These are phyloP conservation scores for Beta corolliflora DNA, from an alignment of 179 eudicot genomes.

Conservation along the genomic window DNA sequence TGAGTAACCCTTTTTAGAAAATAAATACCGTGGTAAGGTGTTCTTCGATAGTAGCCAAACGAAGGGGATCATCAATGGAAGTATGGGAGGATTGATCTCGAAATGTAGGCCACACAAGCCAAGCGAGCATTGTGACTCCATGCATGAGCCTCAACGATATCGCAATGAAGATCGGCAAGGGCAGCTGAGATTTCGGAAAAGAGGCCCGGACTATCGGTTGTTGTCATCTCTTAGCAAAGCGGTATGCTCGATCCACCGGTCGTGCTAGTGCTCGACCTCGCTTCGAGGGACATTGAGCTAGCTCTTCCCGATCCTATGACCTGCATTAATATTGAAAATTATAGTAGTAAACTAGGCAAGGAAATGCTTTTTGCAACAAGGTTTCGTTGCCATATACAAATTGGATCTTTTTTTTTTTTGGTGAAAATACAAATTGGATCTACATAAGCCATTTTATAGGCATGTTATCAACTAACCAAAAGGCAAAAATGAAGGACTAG, in stretches of 20 bases:
- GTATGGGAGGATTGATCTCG: slow-evolving; percentile 43
- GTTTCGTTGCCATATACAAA: too few relatives aligned
- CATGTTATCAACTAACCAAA: too few relatives aligned
- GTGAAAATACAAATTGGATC: too few relatives aligned
- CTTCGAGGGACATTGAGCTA: slow-evolving; percentile 11
- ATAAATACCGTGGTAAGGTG: slow-evolving; percentile 51
- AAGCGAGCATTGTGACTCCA: slow-evolving; percentile 73
- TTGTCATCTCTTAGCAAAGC: slow-evolving; percentile 71
- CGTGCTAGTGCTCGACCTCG: background rate
- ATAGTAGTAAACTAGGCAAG: too few relatives aligned
- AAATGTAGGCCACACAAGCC: slow-evolving; percentile 64
- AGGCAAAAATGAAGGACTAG: too few relatives aligned
- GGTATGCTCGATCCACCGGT: slow-evolving; percentile 33
- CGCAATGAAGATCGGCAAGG: slow-evolving; percentile 59
- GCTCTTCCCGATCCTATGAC: too few relatives aligned
- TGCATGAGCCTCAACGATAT: slow-evolving; percentile 66
- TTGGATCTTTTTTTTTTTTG: too few relatives aligned
- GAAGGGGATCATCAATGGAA: slow-evolving; percentile 45
- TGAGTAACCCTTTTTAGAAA: too few relatives aligned
- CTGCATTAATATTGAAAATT: too few relatives aligned
- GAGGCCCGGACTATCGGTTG: slow-evolving; percentile 61
- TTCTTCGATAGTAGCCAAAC: slow-evolving; percentile 54
- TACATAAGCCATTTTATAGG: too few relatives aligned
- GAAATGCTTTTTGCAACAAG: too few relatives aligned
- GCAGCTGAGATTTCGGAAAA: slow-evolving; percentile 74